Percentiles rank a stretch among this genome's conserved stretches.
Conservation (phyloP, 148 eudicot species). For the Polygonum aviculare region DNA sequence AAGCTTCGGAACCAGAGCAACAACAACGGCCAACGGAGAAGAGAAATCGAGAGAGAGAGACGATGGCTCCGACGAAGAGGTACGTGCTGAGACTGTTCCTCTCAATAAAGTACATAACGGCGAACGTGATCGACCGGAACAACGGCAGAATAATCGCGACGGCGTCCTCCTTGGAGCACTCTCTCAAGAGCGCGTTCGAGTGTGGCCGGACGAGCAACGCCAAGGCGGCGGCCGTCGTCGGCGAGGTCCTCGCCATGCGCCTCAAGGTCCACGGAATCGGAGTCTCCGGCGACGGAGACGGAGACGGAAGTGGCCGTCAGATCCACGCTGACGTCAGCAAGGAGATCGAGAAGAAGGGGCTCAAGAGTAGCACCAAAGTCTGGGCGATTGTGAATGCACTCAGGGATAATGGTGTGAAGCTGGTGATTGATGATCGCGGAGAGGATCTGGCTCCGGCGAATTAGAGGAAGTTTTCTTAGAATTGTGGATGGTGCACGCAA, state of each 20-base stretch:
- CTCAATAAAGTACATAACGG: constrained; percentile 16
- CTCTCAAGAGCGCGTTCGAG: constrained; percentile 12
- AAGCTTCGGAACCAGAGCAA: not conserved
- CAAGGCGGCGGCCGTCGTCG: constrained; percentile 19
- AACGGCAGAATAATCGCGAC: constrained; percentile 13
- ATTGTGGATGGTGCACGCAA: too few relatives aligned
- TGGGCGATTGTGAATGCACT: constrained; percentile 46
- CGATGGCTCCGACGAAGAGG: constrained; percentile 14
- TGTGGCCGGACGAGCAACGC: constrained; percentile 19
- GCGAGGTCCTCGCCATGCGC: constrained; percentile 19
- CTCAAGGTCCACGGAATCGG: constrained; percentile 16
- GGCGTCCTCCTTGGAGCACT: constrained; percentile 16
- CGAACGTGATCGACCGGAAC: constrained; percentile 16
- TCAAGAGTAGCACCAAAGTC: constrained; percentile 24
- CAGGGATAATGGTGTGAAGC: constrained; percentile 21
- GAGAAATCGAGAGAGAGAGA: constrained; percentile 9
- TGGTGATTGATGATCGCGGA: constrained; percentile 19
- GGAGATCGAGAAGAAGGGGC: constrained; percentile 23
- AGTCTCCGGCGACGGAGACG: not conserved
- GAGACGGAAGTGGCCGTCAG: not conserved
- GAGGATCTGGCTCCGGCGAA: too few relatives aligned
- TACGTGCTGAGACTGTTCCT: constrained; percentile 8
- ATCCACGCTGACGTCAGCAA: constrained; percentile 19
- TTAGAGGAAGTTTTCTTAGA: too few relatives aligned
- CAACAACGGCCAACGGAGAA: not conserved